These are phyloP conservation scores for Candida michaelii DNA, from an alignment of 805 yeast genomes.

Conservation along the genomic window DNA sequence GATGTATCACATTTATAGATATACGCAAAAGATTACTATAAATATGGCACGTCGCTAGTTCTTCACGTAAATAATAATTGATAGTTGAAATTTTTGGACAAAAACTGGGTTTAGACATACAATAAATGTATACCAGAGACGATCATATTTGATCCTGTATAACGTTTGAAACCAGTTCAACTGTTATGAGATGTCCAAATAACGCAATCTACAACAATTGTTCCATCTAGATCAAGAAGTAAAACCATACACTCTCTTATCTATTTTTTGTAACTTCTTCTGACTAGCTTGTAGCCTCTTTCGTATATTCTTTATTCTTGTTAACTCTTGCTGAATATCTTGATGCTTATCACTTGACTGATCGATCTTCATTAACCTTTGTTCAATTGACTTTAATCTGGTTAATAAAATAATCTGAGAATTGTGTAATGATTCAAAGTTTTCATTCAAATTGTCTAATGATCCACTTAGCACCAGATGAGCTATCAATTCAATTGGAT, in stretches of 20 bases:
- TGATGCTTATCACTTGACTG: constrained; percentile 17
- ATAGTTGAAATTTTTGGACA: too few species aligned
- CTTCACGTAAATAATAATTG: too few species aligned
- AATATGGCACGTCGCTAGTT: too few species aligned
- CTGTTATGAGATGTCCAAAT: too few species aligned
- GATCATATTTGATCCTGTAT: too few species aligned
- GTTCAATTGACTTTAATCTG: constrained; percentile 45
- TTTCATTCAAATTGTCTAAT: constrained; percentile 49
- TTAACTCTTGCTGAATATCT: constrained; percentile 19
- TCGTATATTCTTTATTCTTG: constrained; percentile 29
- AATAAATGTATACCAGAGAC: too few species aligned
- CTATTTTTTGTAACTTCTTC: constrained; percentile 26
- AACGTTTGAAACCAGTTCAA: too few species aligned
- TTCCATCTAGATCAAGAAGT: too few species aligned
- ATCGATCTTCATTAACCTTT: constrained; percentile 24
- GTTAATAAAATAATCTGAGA: constrained; percentile 56
- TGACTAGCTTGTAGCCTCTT: constrained; percentile 27
- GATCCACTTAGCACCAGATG: constrained; percentile 57
- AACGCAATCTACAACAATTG: too few species aligned
- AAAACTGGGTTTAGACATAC: too few species aligned
- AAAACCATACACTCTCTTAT: constrained; percentile 5
- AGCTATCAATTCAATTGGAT: constrained; percentile 60
- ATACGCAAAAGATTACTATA: too few species aligned
- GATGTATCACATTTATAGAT: too few species aligned
- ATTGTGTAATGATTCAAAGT: constrained; percentile 52